Evolutionary conservation across 2,329 filamentous ascomycete species (phyloP).

Genomic region (Calonectria henricotiae): DNA sequence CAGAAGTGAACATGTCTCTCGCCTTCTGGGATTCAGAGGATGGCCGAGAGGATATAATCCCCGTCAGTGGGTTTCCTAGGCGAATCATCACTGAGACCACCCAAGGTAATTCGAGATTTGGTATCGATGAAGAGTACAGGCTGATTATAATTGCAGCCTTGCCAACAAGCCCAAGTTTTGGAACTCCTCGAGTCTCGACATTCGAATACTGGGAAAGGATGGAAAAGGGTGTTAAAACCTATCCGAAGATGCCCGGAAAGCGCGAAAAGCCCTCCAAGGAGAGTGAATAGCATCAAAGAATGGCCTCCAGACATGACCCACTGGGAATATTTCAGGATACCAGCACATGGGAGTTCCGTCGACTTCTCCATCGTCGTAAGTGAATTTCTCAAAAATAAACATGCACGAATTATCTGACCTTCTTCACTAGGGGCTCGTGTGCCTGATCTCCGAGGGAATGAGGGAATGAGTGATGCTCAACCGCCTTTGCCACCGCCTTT

Average conservation of each 20-base stretch:
- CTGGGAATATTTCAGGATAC: not conserved
- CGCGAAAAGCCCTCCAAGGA: not conserved
- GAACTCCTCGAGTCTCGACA: not conserved
- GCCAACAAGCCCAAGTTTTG: conserved; percentile 1
- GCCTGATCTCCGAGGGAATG: not conserved
- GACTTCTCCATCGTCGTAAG: conserved; percentile 1
- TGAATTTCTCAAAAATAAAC: not conserved
- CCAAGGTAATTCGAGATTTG: not conserved
- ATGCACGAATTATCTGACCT: not conserved
- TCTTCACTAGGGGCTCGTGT: not conserved
- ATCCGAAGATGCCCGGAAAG: not conserved
- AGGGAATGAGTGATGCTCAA: not conserved
- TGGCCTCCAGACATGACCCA: not conserved
- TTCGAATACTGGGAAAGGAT: not conserved
- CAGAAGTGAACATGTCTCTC: not conserved
- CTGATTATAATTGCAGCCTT: not conserved
- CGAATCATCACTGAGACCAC: not conserved
- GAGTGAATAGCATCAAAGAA: not conserved
- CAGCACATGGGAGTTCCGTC: not conserved
- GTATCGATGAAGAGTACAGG: not conserved
- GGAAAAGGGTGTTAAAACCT: not conserved
- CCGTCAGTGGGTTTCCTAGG: not conserved
- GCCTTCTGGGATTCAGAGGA: not conserved
- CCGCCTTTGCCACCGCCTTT: not conserved
- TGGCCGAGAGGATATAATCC: not conserved